phyloP scores from a whole-genome alignment of 1,139 yeast species.

The Hyphopichia khmerensis region DNA sequence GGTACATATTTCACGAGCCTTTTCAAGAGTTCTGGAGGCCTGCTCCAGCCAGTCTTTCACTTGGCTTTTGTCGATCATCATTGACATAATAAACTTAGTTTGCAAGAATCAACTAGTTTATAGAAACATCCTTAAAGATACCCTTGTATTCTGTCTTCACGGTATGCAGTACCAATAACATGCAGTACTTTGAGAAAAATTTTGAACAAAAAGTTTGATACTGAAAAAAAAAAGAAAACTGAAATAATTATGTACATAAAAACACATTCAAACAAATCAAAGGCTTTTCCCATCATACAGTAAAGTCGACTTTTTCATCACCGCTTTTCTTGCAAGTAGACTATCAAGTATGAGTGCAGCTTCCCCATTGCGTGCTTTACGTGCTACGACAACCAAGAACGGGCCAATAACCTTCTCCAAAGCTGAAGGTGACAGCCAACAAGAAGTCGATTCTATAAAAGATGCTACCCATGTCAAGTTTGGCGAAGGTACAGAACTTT shows the following conservation, averaged over 20 bases:
- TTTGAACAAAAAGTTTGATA: neutral
- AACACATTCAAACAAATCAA: too few relatives aligned
- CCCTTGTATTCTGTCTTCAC: neutral
- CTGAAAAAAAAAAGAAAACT: neutral
- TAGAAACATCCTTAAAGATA: neutral
- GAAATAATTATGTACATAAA: too few relatives aligned
- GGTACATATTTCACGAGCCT: slow-evolving; percentile 32
- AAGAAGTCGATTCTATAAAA: slow-evolving; percentile 25
- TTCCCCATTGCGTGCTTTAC: slow-evolving; percentile 16
- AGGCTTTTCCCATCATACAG: too few relatives aligned
- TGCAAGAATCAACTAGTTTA: neutral
- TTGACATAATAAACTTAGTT: neutral
- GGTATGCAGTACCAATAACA: neutral
- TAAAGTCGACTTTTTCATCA: too few relatives aligned
- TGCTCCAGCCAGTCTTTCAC: slow-evolving; percentile 26
- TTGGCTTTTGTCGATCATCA: slow-evolving; percentile 3
- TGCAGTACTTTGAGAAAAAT: neutral
- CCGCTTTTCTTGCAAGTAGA: neutral
- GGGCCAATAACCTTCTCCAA: slow-evolving; percentile 24
- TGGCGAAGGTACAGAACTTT: slow-evolving; percentile 20
- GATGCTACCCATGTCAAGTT: slow-evolving; percentile 38
- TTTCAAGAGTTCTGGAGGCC: slow-evolving; percentile 28
- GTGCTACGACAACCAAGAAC: slow-evolving; percentile 23
- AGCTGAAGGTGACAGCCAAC: slow-evolving; percentile 15
- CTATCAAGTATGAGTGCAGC: slow-evolving; percentile 2